Evolutionary conservation across 805 yeast species (phyloP), one percentile per base, ranked within the genome.

Genomic region (Vanderwaltozyma yarrowii): DNA sequence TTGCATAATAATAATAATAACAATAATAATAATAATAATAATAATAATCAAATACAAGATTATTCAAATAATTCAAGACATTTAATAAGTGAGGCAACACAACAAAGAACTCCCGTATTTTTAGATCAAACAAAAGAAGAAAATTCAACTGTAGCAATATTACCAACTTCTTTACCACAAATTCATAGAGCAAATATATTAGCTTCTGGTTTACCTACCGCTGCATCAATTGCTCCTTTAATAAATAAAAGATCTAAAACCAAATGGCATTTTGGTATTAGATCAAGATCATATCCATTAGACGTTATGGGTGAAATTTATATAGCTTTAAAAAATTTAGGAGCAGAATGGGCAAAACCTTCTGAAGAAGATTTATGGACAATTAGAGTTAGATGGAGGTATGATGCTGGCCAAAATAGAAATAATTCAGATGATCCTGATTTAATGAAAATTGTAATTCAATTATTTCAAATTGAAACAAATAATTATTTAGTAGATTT

Each of bases 261-360:
- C 6, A 78, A 95, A 61, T 92, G 98, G 98, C 98, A 92, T 67
- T 92, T 92, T 56, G 98, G 98, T 47, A 92, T 92, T 43, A 71
- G 98, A 56, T 86, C 96, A 8, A 72, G 96, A 52, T 85, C 96
- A 1, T 92, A 92, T 57, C 97, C 98, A 25, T 69, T 92, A 50
- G 98, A 92, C 60, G 98, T 92, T 3, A 92, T 92, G 97, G 96
- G 96, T 20, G 98, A 92, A 58, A 88, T 92, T 32, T 92, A 92
- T 63, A 71, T 96, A 33, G 97, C 97, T 1, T 69, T 92, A 56
- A 84, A 84, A 62, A 86, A 84, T 52, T 66, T 92, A 38, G 96
- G 96, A 1, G 97, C 97, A 0, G 96, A 92, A 60, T 92, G 97
- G 97, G 84, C 92, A 9, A 79, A 80, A 50, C 96, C 97, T 6